Evolutionary conservation across 306 rosid species (phyloP), one percentile per base, ranked within the genome.

Genomic region (Glycine soja): DNA sequence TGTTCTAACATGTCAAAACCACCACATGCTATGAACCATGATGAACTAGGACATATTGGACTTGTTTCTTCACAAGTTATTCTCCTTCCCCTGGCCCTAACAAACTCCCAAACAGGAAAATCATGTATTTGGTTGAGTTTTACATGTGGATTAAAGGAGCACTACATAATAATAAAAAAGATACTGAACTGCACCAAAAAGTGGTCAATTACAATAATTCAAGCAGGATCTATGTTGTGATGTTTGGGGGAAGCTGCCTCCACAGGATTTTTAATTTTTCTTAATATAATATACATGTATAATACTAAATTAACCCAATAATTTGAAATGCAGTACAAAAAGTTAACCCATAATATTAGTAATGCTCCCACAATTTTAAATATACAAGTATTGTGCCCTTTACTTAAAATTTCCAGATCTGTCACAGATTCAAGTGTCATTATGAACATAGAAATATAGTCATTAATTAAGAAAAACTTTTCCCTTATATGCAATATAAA

Each of bases 101-200:
- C 71, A 74, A 84, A 67, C 18, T 57, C 72, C 54, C 38, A 46
- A 70, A 57, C 18, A 67, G 70, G 45, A 84, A 83, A 67, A 68
- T 45, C 52, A 67, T 40, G 34, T 19, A 58, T 10, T 42, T 46
- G 2, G 16, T 57, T 48, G 52, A 57, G 71, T 79, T 42, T 73
- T 11, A 78, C 15, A 40, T 56, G 76, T 45, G 15, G 66, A 36
- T 56, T 53, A 64, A 78, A 40, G 85, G 69, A 51, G 18, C 46
- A 59, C 11, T 15, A 52, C 51, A 76, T n/a, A 30, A 34, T 16
- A 61, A 70, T 8, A 63, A 59, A 48, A 74, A 64, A 45, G 74
- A 85, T 70, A 58, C 34, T 30, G 57, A 72, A 50, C 46, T 72
- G 68, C n/a, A 24, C 47, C 18, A 40, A 70, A 57, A 85, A 36